Evolutionary conservation across 805 yeast genomes (phyloP).

Genomic region (Candida caryicola): DNA sequence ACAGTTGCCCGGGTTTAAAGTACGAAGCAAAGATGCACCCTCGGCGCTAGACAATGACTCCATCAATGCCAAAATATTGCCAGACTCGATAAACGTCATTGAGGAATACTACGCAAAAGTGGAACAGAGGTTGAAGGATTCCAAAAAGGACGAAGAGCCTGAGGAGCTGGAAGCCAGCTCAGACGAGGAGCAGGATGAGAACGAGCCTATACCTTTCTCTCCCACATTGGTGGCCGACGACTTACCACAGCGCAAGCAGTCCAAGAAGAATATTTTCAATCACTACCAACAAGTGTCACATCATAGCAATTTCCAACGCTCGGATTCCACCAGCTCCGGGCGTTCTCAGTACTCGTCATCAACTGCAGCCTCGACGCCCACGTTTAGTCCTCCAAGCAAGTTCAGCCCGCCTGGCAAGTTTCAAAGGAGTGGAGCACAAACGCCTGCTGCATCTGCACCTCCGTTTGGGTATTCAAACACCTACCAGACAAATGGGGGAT

Average conservation of each 20-base stretch:
- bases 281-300: slow-evolving; percentile 25
- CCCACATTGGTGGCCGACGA: slow-evolving; percentile 7
- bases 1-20: slow-evolving; percentile 30
- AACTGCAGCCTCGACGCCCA: slow-evolving; percentile 1
- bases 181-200: slow-evolving; percentile 4
- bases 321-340: slow-evolving; percentile 10
- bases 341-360: slow-evolving; percentile 1
- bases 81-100: slow-evolving; percentile 16
- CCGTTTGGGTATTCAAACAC: too few species aligned
- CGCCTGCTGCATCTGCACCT: slow-evolving; percentile 1
- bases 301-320: slow-evolving; percentile 7
- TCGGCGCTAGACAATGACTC: slow-evolving; percentile 18
- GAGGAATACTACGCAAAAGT: slow-evolving; percentile 7
- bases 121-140: not conserved
- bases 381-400: slow-evolving; percentile 8
- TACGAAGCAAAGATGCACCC: slow-evolving; percentile 16
- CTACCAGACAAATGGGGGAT: too few species aligned
- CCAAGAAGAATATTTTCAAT: slow-evolving; percentile 29
- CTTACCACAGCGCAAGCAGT: slow-evolving; percentile 20
- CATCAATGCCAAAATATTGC: slow-evolving; percentile 19
- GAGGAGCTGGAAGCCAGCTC: not conserved
- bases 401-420: slow-evolving; percentile 1
- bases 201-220: slow-evolving; percentile 6
- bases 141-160: slow-evolving; percentile 2
- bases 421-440: slow-evolving; percentile 1